These are phyloP conservation scores for Thermothielavioides terrestris DNA, from an alignment of 495 filamentous ascomycete species.

Conservation along the genomic window DNA sequence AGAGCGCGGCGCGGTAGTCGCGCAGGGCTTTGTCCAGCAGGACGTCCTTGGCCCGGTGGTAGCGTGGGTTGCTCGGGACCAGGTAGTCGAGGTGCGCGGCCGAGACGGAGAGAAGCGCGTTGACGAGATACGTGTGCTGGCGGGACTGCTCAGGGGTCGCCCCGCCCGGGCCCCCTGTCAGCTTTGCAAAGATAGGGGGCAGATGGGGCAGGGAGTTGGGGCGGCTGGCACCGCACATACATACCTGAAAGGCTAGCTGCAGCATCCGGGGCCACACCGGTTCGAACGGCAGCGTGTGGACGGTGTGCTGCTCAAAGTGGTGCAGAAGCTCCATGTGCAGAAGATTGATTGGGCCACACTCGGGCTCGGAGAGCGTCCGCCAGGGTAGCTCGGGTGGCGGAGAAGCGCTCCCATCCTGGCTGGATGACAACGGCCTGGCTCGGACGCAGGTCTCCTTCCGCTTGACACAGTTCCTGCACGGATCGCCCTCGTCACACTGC, in stretches of 20 bases:
- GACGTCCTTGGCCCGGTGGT: slow-evolving; percentile 13
- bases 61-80: slow-evolving; percentile 4
- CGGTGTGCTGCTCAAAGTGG: slow-evolving; percentile 19
- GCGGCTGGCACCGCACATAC: neutral
- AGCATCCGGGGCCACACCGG: slow-evolving; percentile 22
- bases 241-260: slow-evolving; percentile 16
- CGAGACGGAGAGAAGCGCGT: slow-evolving; percentile 19
- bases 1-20: slow-evolving; percentile 17
- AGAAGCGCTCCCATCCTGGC: neutral
- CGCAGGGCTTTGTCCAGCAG: slow-evolving; percentile 14
- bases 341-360: slow-evolving; percentile 14
- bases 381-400: slow-evolving; percentile 3
- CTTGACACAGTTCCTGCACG: slow-evolving; percentile 23
- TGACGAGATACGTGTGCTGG: slow-evolving; percentile 21
- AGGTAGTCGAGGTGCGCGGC: slow-evolving; percentile 20
- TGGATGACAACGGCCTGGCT: neutral
- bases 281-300: slow-evolving; percentile 18
- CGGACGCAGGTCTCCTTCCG: slow-evolving; percentile 18
- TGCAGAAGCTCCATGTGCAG: slow-evolving; percentile 25
- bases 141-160: no score
- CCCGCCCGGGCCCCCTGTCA: no score
- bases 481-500: slow-evolving; percentile 20
- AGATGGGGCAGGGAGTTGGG: neutral
- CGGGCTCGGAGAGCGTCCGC: slow-evolving; percentile 1
- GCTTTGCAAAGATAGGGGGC: no score